Evolutionary conservation across 2,329 filamentous ascomycete genomes (phyloP), one percentile per base, ranked within the genome.

Genomic region (Pyrenophora seminiperda): DNA sequence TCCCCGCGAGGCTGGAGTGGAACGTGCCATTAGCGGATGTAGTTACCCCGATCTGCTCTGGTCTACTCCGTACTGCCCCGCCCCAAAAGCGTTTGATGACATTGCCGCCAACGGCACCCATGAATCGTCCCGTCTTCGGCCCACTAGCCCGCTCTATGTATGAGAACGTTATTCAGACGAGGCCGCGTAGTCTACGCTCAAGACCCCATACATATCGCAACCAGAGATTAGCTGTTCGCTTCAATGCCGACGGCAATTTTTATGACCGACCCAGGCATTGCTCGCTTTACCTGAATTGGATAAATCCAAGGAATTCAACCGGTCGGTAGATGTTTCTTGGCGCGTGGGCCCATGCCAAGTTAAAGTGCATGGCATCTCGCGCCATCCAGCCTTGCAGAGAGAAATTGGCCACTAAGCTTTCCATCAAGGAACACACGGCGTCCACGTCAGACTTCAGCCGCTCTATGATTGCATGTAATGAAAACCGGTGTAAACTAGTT

Each of bases 231-330:
- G 33, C 13, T 27, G 24, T 13, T 10, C 20, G 3, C 7, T 7
- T 33, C 32, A 47, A 29, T 42, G 38, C 43, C 48, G 43, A 39
- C 18, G 19, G 22, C 17, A 44, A 24, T 29, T 24, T 14, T 39
- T 31, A 4, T 37, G 29, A 29, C 40, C 36, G 47, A 42, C 47
- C 40, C 53, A 41, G 48, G 53, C n/a, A 56, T 55, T 50, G 45
- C 40, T n/a, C 30, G 41, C 40, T 47, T 49, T 59, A 58, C 54
- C 50, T 24, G 40, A 45, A 53, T 54, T 2, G 24, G 24, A 27
- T 27, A 27, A 58, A 65, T 63, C 50, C 54, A 41, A 49, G 52
- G 47, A 52, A 67, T 65, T 69, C 65, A 69, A 44, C 65, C 66
- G 63, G 48, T 53, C 34, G 47, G 44, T 44, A 54, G 33, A 34